These are phyloP conservation scores for Globisporangium abappressorium DNA, from an alignment of 352 stramenopile genomes.

Conservation along the genomic window DNA sequence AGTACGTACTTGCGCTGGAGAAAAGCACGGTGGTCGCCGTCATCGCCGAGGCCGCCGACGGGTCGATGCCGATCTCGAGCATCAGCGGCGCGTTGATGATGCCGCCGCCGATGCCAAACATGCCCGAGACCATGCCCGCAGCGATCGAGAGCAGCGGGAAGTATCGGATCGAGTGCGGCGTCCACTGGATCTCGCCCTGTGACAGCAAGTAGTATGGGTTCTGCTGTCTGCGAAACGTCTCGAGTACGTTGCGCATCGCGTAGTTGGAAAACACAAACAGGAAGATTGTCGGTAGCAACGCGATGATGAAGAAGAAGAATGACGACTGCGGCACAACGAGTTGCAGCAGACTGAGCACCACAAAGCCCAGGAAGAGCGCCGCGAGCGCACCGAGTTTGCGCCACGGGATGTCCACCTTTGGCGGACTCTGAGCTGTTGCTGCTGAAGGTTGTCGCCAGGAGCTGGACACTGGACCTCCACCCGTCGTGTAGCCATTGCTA, in stretches of 20 bases:
- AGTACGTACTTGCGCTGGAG: slow-evolving; percentile 61
- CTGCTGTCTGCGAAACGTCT: slow-evolving; percentile 50
- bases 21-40: slow-evolving; percentile 79
- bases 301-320: slow-evolving; percentile 65
- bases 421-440: slow-evolving; percentile 16
- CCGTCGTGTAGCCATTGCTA: neutral
- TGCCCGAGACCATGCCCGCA: slow-evolving; percentile 89
- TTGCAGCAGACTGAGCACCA: slow-evolving; percentile 92
- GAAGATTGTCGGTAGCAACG: slow-evolving; percentile 58
- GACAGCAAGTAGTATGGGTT: slow-evolving; percentile 45
- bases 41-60: slow-evolving; percentile 83
- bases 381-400: slow-evolving; percentile 83
- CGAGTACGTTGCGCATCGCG: slow-evolving; percentile 48
- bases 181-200: slow-evolving; percentile 40
- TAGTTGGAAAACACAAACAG: slow-evolving; percentile 77
- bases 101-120: slow-evolving; percentile 95
- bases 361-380: slow-evolving; percentile 86
- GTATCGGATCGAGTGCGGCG: slow-evolving; percentile 58
- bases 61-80: slow-evolving; percentile 90
- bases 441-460: neutral
- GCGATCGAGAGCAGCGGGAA: slow-evolving; percentile 90
- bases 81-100: slow-evolving; percentile 95
- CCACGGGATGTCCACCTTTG: slow-evolving; percentile 56
- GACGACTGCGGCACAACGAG: slow-evolving; percentile 87
- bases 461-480: neutral